Conservation (phyloP, 75 land plant genomes). For the Cupressus sempervirens region DNA sequence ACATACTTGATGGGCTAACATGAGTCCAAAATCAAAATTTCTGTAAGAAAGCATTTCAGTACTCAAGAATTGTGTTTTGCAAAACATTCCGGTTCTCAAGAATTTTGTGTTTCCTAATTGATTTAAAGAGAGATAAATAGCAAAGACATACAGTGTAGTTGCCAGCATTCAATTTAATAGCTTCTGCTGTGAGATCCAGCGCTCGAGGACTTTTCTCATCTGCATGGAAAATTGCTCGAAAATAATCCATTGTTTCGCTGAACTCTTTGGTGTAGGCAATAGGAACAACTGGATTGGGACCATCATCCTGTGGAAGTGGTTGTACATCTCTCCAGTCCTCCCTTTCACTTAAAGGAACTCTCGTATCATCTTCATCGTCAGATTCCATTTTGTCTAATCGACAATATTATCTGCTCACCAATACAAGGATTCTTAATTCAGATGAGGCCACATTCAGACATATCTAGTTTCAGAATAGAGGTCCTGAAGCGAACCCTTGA, state of each 20-base stretch:
- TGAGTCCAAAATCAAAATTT: neutral
- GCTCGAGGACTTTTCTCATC: constrained; percentile 78
- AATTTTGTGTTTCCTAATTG: neutral
- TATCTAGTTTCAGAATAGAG: neutral
- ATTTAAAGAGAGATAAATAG: neutral
- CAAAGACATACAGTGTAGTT: constrained; percentile 75
- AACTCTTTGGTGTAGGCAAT: constrained; percentile 78
- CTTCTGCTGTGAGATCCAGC: constrained; percentile 67
- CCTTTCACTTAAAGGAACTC: constrained; percentile 50
- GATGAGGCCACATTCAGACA: neutral
- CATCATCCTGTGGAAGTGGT: constrained; percentile 93
- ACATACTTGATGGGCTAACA: neutral
- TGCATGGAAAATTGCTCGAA: constrained; percentile 72
- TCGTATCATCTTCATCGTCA: constrained; percentile 21
- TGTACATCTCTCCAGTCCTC: constrained; percentile 78
- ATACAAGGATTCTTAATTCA: neutral
- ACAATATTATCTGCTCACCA: neutral
- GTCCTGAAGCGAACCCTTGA: neutral
- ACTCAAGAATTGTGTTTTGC: neutral
- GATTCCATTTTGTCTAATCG: neutral
- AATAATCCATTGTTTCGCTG: constrained; percentile 89
- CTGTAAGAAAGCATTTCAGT: neutral
- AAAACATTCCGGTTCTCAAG: neutral
- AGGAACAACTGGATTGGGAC: constrained; percentile 86
- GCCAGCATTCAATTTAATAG: constrained; percentile 69